phyloP scores from a whole-genome alignment of 73 alveolate genomes.

The Durusdinium trenchii region DNA sequence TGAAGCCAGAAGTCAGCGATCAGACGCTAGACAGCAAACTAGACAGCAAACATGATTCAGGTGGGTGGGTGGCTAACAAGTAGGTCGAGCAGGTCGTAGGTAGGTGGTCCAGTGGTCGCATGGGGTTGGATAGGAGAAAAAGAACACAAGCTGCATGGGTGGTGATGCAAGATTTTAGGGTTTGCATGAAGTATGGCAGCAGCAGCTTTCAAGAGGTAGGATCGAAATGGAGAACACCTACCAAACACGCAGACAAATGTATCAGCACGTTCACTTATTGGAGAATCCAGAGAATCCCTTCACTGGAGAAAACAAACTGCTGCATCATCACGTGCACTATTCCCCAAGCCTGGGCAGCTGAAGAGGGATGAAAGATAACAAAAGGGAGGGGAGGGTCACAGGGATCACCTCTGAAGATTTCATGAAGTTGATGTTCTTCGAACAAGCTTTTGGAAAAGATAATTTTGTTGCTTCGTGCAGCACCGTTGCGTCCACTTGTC shows the following conservation, averaged over 20 bases:
- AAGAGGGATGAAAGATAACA: background rate
- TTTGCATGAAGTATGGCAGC: background rate
- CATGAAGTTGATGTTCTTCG: background rate
- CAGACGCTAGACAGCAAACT: background rate
- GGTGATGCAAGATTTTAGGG: background rate
- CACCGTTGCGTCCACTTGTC: background rate
- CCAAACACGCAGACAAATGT: too few species aligned
- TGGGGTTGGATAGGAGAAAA: background rate
- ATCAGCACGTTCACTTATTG: too few species aligned
- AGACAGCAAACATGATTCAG: too few species aligned
- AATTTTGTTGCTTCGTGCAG: background rate
- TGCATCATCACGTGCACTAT: too few species aligned
- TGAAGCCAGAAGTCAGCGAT: constrained; percentile 88
- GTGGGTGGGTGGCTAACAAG: background rate
- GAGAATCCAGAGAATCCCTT: too few species aligned
- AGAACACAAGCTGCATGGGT: background rate
- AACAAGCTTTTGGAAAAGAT: background rate
- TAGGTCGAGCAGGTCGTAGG: background rate
- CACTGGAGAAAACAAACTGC: too few species aligned
- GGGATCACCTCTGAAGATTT: background rate
- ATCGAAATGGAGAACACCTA: too few species aligned
- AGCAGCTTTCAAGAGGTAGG: background rate
- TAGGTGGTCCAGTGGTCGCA: background rate
- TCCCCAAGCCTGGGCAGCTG: background rate
- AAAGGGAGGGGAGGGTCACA: background rate